Base-by-base conservation (phyloP, 2,329 filamentous ascomycete genomes). In the Mycocentrospora acerina region DNA sequence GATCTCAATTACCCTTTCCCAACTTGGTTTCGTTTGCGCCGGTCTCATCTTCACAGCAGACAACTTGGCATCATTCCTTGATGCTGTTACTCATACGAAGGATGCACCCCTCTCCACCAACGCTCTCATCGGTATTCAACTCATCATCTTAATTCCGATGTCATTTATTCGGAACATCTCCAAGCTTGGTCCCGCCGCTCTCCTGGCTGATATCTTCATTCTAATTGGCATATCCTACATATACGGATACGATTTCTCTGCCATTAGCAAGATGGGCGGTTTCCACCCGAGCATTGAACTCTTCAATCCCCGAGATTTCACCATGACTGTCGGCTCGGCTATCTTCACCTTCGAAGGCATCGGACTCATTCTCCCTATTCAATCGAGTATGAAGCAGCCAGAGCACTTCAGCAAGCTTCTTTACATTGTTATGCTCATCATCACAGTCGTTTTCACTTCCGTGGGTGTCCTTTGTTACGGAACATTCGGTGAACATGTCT, bases 331-430 rank as follows among this genome's bases (percentile, higher is more conserved):
- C 32, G 85, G 85, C 35, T 80, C 83, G 2, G 81, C 83, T 25
- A 88, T 89, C 57, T 89, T 88, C 68, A 88, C 85, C 0, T 89
- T 88, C 52, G 85, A 89, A 60, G 85, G 85, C 32, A 88, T 89
- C 31, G 85, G 85, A 1, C 78, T 89, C 16, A 87, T 89, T 47
- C 71, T 89, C 7, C 85, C 85, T 0, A 89, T 89, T 37, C 83
- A 88, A 60, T 85, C 83, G 7, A 85, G 81, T 40, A 89, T 89
- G 85, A 79, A 79, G 54, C 72, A 82, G 41, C 85, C 85, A 0
- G 72, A 86, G 46, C 75, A 81, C 13, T 89, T 89, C 53, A 76
- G 79, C 51, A 72, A 72, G 40, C 74, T 89, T 3, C 77, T 89
- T 1, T 84, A 75, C 44, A 51, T 79, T 10, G 80, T 89, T 64